phyloP scores from a whole-genome alignment of 805 yeast species.

The Ogataea minuta region DNA sequence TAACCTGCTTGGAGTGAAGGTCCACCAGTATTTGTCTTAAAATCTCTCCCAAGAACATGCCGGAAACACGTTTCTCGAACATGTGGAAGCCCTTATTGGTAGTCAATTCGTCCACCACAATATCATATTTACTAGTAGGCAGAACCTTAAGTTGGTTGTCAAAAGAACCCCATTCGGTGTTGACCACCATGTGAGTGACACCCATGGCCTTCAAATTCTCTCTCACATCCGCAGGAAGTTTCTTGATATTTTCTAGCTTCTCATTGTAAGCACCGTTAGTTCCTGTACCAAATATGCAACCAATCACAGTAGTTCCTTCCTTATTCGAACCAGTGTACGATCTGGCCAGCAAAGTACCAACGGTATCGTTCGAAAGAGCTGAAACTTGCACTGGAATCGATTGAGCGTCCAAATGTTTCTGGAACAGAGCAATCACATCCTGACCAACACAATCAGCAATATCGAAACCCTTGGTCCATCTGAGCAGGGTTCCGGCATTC shows the following conservation, averaged over 20 bases:
- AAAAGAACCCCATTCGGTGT: slow-evolving; percentile 98
- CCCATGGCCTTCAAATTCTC: slow-evolving; percentile 41
- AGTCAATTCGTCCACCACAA: slow-evolving; percentile 64
- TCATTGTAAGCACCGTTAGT: slow-evolving; percentile 96
- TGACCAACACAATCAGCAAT: slow-evolving; percentile 81
- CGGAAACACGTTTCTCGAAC: slow-evolving; percentile 89
- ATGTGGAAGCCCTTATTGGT: slow-evolving; percentile 85
- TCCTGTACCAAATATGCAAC: slow-evolving; percentile 96
- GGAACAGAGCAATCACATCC: slow-evolving; percentile 76
- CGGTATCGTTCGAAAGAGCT: slow-evolving; percentile 94
- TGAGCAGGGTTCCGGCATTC: slow-evolving; percentile 72
- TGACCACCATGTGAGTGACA: slow-evolving; percentile 74
- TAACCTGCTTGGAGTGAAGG: slow-evolving; percentile 52
- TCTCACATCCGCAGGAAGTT: slow-evolving; percentile 53
- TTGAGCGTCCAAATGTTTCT: slow-evolving; percentile 59
- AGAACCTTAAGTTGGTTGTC: slow-evolving; percentile 76
- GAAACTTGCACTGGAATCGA: slow-evolving; percentile 67
- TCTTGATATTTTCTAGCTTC: slow-evolving; percentile 66
- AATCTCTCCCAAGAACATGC: slow-evolving; percentile 91
- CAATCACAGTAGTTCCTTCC: slow-evolving; percentile 75
- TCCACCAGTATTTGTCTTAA: slow-evolving; percentile 73
- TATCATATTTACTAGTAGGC: slow-evolving; percentile 79
- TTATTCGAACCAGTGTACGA: slow-evolving; percentile 69
- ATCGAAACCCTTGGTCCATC: slow-evolving; percentile 97
- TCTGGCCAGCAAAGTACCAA: slow-evolving; percentile 87